Conservation (phyloP, 441 rosid genomes). For the Aleurites moluccanus region DNA sequence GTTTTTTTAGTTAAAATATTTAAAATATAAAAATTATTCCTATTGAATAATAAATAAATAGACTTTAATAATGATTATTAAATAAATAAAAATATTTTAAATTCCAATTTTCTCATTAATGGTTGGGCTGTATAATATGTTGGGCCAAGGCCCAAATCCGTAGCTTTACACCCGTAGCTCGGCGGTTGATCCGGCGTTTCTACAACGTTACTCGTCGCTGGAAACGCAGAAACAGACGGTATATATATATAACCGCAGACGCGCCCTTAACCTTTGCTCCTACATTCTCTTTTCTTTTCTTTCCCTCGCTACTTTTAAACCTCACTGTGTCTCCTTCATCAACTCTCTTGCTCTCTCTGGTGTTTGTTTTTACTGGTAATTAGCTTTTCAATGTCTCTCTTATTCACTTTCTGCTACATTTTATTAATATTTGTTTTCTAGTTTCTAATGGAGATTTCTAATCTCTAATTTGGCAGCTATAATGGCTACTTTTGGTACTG, state of each 20-base stretch:
- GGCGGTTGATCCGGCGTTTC: background rate
- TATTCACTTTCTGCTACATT: background rate
- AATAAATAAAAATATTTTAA: no score
- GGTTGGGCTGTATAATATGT: no score
- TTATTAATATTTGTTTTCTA: background rate
- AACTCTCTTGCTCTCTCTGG: no score
- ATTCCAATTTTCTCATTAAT: no score
- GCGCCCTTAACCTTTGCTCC: background rate
- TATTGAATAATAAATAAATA: no score
- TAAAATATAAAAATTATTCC: no score
- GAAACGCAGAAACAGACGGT: background rate
- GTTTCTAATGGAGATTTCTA: background rate
- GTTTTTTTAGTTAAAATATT: no score
- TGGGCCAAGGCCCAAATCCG: no score
- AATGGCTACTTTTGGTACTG: constrained; percentile 73
- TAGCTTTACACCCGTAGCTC: background rate
- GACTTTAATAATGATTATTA: no score
- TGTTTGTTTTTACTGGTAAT: background rate
- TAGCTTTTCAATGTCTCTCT: background rate
- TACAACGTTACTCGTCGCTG: background rate
- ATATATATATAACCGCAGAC: background rate
- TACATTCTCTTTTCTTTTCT: background rate
- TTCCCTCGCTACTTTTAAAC: constrained; percentile 20
- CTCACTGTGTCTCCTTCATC: background rate
- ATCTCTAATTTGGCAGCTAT: constrained; percentile 11